phyloP scores from a whole-genome alignment of 768 basidiomycete genomes.

The Suillus subaureus region DNA sequence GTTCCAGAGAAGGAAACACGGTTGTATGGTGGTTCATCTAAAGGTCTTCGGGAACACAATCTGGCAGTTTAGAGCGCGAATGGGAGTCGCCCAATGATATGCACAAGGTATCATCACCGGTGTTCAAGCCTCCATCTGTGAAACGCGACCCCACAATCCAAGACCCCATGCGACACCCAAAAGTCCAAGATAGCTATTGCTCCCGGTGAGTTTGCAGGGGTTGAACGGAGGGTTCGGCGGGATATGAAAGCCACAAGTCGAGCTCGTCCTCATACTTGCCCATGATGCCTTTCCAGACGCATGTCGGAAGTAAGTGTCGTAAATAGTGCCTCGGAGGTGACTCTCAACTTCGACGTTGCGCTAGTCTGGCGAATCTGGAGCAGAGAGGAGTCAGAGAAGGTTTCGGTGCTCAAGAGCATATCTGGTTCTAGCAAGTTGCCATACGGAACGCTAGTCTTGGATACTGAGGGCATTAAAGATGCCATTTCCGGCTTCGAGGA shows the following conservation, averaged over 20 bases:
- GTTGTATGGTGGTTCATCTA: slow-evolving; percentile 47
- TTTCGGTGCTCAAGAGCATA: too few species aligned
- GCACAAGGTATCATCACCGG: slow-evolving; percentile 70
- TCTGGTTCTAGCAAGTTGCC: too few species aligned
- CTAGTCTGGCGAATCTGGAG: too few species aligned
- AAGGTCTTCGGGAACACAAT: slow-evolving; percentile 78
- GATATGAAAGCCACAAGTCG: slow-evolving; percentile 69
- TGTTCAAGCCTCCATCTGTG: slow-evolving; percentile 29
- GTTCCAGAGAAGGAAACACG: slow-evolving; percentile 21
- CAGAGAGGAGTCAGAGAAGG: too few species aligned
- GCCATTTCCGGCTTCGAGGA: too few species aligned
- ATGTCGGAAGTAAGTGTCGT: slow-evolving; percentile 87
- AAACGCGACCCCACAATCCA: slow-evolving; percentile 15
- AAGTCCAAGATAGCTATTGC: slow-evolving; percentile 22
- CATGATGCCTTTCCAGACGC: slow-evolving; percentile 81
- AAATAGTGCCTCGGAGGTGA: slow-evolving; percentile 77
- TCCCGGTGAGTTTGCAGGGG: slow-evolving; percentile 30
- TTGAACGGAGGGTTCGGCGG: slow-evolving; percentile 29
- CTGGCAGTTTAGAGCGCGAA: slow-evolving; percentile 81
- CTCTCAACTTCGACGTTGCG: slow-evolving; percentile 55
- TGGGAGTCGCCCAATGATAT: slow-evolving; percentile 69
- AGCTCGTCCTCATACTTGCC: slow-evolving; percentile 65
- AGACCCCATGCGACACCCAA: slow-evolving; percentile 10
- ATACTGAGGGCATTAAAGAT: too few species aligned
- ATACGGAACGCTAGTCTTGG: too few species aligned